phyloP scores from a whole-genome alignment of 495 filamentous ascomycete genomes.

The Tuber indicum region DNA sequence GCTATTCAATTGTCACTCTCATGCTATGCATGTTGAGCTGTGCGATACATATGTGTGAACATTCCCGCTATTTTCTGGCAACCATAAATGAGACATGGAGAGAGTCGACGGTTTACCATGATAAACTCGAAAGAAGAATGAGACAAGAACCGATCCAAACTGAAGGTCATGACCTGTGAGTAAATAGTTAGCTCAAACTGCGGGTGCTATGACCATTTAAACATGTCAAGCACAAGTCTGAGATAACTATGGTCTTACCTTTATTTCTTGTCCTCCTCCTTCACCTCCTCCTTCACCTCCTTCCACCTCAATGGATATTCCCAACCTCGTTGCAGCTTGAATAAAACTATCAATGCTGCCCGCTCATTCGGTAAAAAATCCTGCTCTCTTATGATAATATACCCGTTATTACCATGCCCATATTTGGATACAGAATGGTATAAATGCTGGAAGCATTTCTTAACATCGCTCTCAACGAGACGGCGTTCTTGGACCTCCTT shows the following conservation, averaged over 20 bases:
- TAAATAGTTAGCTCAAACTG: not conserved
- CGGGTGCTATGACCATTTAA: not conserved
- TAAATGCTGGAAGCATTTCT: not conserved
- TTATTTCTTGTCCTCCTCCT: too few relatives aligned
- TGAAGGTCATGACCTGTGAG: not conserved
- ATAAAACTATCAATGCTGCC: not conserved
- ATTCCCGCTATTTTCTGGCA: not conserved
- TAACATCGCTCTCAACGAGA: not conserved
- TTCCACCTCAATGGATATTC: too few relatives aligned
- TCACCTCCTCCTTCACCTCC: too few relatives aligned
- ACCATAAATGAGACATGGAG: not conserved
- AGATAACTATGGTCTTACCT: too few relatives aligned
- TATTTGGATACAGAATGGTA: not conserved
- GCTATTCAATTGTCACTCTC: not conserved
- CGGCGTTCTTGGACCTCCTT: too few relatives aligned
- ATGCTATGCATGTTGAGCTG: not conserved
- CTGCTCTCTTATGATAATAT: not conserved
- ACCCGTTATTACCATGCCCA: not conserved
- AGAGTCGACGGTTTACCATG: not conserved
- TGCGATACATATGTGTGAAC: not conserved
- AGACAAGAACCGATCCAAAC: not conserved
- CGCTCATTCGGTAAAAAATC: not conserved
- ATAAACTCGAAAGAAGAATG: not conserved
- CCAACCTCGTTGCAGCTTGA: conserved; percentile 5
- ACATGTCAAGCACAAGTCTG: too few relatives aligned